These are phyloP conservation scores for Sarocladiaceae sp. DNA, from an alignment of 2,329 filamentous ascomycete genomes.

Conservation along the genomic window DNA sequence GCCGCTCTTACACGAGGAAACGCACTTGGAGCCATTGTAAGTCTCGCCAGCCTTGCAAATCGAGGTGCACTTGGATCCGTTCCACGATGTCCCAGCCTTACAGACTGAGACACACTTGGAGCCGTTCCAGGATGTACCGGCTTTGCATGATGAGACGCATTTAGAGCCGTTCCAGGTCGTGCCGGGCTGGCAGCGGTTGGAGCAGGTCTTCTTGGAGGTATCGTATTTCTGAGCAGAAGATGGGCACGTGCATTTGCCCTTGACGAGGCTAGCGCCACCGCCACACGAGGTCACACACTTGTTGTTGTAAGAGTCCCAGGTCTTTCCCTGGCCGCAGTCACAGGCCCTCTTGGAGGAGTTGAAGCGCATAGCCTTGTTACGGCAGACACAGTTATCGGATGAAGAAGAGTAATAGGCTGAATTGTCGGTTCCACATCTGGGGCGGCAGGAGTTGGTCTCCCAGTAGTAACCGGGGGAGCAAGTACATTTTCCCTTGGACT, in stretches of 20 bases:
- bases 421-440: not conserved
- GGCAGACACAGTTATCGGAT: not conserved
- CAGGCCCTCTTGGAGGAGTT: not conserved
- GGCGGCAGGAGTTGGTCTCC: not conserved
- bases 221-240: not conserved
- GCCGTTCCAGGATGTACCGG: not conserved
- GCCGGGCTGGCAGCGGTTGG: not conserved
- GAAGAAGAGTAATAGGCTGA: not conserved
- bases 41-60: not conserved
- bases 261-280: not conserved
- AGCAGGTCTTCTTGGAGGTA: not conserved
- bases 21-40: not conserved
- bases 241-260: not conserved
- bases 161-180: not conserved
- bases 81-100: not conserved
- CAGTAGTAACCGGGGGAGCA: not conserved
- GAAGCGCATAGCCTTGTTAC: not conserved
- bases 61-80: not conserved
- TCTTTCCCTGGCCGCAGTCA: not conserved
- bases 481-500: not conserved
- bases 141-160: not conserved
- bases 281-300: not conserved
- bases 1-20: not conserved
- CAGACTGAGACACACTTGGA: not conserved
- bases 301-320: not conserved